A percentile compares a stretch with the other conserved stretches of the same genome.
Conservation (phyloP, 495 filamentous ascomycete species). For the Schizothecium vesticola region DNA sequence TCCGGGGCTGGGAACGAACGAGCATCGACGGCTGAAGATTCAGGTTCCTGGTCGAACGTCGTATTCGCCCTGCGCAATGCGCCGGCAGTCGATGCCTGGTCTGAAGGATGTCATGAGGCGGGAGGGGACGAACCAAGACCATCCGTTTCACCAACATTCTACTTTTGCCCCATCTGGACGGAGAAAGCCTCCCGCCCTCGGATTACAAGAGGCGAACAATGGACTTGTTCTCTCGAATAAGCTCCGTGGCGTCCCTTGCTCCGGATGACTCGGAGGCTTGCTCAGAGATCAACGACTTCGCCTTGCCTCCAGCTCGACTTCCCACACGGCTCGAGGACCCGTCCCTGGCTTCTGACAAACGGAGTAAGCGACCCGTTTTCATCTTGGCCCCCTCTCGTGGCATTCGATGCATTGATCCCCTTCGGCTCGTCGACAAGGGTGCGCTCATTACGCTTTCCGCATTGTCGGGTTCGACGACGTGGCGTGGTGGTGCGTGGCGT, state of each 20-base stretch:
- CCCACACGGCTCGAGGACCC: neutral
- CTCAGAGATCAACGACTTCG: neutral
- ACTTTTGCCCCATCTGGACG: neutral
- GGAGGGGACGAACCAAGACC: neutral
- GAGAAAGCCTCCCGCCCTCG: too few relatives aligned
- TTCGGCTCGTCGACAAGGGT: neutral
- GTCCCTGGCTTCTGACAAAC: neutral
- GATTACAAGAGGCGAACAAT: neutral
- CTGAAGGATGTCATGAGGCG: neutral
- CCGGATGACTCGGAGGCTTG: neutral
- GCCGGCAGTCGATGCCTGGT: neutral
- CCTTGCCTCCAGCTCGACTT: neutral
- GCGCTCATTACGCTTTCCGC: constrained; percentile 14
- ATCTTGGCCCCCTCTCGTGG: neutral
- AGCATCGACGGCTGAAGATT: neutral
- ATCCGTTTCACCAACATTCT: neutral
- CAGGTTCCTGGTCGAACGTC: neutral
- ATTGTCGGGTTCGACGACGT: constrained; percentile 14
- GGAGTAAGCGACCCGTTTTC: neutral
- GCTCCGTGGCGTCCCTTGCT: neutral
- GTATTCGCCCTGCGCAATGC: neutral
- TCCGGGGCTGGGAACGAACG: neutral
- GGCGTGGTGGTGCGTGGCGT: neutral
- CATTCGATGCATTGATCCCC: neutral
- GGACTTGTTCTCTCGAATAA: neutral